Conservation (phyloP, 805 yeast species). For the Saturnispora sekii region DNA sequence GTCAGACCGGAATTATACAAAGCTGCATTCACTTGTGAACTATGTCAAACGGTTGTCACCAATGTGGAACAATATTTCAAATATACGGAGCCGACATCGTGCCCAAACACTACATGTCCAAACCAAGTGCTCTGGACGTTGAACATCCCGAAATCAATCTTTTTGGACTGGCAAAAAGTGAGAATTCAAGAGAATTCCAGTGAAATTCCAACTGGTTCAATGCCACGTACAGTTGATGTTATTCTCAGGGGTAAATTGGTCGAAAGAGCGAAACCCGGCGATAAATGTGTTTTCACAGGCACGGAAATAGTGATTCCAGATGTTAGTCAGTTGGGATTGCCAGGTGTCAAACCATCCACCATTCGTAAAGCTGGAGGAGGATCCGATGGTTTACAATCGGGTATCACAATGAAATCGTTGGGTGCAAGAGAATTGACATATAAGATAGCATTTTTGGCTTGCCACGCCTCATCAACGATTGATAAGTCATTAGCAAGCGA, state of each 20-base stretch:
- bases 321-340: conserved; percentile 84
- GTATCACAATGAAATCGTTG: conserved; percentile 74
- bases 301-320: conserved; percentile 93
- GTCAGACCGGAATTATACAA: conserved; percentile 88
- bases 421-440: conserved; percentile 94
- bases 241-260: conserved; percentile 89
- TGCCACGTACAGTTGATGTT: conserved; percentile 95
- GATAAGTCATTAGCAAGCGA: conserved; percentile 20
- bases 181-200: conserved; percentile 93
- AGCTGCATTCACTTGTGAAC: conserved; percentile 83
- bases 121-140: conserved; percentile 82
- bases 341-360: conserved; percentile 86
- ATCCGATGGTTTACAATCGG: conserved; percentile 64
- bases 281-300: conserved; percentile 87
- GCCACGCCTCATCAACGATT: conserved; percentile 68
- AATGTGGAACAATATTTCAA: conserved; percentile 89
- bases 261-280: conserved; percentile 96
- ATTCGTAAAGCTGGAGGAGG: conserved; percentile 49
- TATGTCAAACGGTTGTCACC: conserved; percentile 75
- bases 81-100: conserved; percentile 89
- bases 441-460: conserved; percentile 82
- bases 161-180: conserved; percentile 94
- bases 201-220: conserved; percentile 96
- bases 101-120: conserved; percentile 80
- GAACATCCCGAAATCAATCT: conserved; percentile 72